Percentiles rank a stretch among this genome's conserved stretches.
These are phyloP conservation scores for Aspergillus heteromorphus DNA, from an alignment of 495 filamentous ascomycete genomes.

Conservation along the genomic window DNA sequence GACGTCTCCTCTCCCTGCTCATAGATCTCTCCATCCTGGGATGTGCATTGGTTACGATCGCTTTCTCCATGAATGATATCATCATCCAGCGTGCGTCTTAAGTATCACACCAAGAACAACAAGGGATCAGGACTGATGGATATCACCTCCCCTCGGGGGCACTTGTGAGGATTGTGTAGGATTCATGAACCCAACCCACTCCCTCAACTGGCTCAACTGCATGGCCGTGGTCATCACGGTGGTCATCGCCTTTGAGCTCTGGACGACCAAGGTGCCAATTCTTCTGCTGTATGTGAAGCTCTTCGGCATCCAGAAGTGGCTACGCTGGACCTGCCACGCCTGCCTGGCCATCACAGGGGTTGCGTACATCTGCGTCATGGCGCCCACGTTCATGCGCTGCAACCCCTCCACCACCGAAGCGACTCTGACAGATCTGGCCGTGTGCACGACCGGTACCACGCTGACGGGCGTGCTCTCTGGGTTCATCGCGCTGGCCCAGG, in stretches of 20 bases:
- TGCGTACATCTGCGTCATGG: neutral
- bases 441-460: too few species aligned
- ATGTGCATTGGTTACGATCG: neutral
- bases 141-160: too few species aligned
- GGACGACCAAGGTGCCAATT: neutral
- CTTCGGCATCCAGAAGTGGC: neutral
- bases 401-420: neutral
- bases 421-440: neutral
- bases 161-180: too few species aligned
- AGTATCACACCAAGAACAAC: too few species aligned
- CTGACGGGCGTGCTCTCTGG: too few species aligned
- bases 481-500: too few species aligned
- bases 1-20: too few species aligned
- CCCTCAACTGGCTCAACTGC: too few species aligned
- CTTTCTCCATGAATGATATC: neutral
- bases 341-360: neutral
- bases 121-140: too few species aligned
- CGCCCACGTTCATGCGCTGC: conserved; percentile 1
- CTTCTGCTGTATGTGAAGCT: neutral
- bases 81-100: neutral
- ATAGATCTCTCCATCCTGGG: neutral
- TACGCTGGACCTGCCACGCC: neutral
- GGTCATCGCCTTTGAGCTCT: too few species aligned
- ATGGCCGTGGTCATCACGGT: too few species aligned
- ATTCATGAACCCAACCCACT: too few species aligned